Base-by-base conservation (phyloP, 441 rosid genomes). In the Metrosideros polymorpha region DNA sequence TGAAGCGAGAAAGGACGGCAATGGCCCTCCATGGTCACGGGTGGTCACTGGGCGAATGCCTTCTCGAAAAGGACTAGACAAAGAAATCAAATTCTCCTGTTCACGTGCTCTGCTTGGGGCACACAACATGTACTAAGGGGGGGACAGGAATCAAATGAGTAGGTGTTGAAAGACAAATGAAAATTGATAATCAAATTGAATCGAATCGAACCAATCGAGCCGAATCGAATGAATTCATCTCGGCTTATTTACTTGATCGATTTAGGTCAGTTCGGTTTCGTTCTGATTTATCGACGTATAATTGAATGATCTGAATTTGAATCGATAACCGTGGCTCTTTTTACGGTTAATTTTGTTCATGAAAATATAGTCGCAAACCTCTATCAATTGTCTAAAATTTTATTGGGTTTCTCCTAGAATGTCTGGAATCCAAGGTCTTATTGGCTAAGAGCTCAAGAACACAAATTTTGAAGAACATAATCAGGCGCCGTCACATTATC, bases 21-120 rank as follows among this genome's bases (percentile, higher is more conserved):
- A 84, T 83, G 84, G 84, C 86, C n/a, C 25, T 25, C 27, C 9
- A 71, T 39, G 47, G 83, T 88, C 92, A 90, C 92, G 90, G 92
- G 71, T 52, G 89, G 86, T 84, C 89, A 82, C 83, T n/a, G 85
- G 83, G n/a, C n/a, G 43, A 24, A 35, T 52, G 56, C 89, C 87
- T 79, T 86, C 76, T 88, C 89, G 90, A 87, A 87, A 89, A 90
- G 84, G 88, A 90, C 90, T 88, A 84, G 90, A 90, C 91, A 89
- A 77, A 43, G 83, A 76, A 84, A 76, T 86, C 84, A 84, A 89
- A 83, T 87, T 84, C 86, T 83, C 56, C 85, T 43, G 45, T 88
- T 88, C 91, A 90, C 91, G 89, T 88, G 90, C 88, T 82, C 86
- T 57, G n/a, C 47, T 71, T 12, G 79, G 47, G 47, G 27, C 19